Evolutionary conservation across 768 basidiomycete genomes (phyloP).

Genomic region (Aureoboletus auriporus): DNA sequence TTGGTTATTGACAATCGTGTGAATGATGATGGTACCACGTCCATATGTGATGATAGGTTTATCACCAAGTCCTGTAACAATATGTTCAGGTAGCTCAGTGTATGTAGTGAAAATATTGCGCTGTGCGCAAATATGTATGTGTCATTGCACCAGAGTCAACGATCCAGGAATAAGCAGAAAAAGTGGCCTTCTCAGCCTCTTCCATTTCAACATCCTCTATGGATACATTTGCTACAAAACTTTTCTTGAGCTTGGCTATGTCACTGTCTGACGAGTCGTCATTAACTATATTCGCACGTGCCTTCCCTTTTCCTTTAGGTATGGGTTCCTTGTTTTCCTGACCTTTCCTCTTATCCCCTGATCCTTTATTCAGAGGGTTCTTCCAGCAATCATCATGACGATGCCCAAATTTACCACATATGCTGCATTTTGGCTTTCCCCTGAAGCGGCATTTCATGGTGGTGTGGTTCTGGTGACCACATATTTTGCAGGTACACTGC

Average conservation of each 20-base stretch:
- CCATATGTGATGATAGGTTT: not conserved
- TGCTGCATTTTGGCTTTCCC: not conserved
- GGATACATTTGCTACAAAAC: no score
- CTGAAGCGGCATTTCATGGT: not conserved
- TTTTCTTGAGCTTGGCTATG: not conserved
- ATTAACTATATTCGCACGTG: not conserved
- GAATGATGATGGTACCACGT: not conserved
- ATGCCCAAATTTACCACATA: slow-evolving; percentile 1
- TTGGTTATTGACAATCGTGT: no score
- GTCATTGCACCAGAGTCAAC: not conserved
- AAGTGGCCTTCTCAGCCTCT: not conserved
- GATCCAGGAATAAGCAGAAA: slow-evolving; percentile 10
- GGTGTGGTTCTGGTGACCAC: no score
- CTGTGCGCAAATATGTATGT: slow-evolving; percentile 5
- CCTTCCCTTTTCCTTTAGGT: not conserved
- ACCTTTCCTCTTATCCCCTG: not conserved
- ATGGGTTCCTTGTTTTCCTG: not conserved
- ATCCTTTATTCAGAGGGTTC: slow-evolving; percentile 1
- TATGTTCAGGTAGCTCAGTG: not conserved
- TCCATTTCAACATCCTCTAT: no score
- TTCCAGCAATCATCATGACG: not conserved
- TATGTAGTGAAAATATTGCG: not conserved
- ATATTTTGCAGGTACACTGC: not conserved
- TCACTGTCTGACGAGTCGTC: not conserved
- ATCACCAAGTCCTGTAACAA: not conserved